Percentiles rank a stretch among this genome's conserved stretches.
phyloP scores from a whole-genome alignment of 441 rosid genomes.

The Syzygium malaccense region DNA sequence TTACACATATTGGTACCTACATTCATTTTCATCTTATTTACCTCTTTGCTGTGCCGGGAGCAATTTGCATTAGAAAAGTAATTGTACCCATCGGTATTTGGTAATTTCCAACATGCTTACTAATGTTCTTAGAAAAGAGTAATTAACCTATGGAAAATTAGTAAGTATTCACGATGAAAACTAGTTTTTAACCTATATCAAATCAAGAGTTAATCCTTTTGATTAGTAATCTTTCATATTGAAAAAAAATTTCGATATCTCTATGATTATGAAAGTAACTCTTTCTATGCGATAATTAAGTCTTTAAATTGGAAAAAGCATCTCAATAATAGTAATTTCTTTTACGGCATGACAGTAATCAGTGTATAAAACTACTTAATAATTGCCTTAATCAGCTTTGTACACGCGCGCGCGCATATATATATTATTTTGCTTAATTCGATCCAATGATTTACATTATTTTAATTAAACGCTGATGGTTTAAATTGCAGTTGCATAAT shows the following conservation, averaged over 20 bases:
- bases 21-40: neutral
- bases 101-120: neutral
- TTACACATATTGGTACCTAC: neutral
- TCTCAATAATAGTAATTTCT: neutral
- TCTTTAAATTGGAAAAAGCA: neutral
- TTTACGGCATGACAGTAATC: neutral
- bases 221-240: neutral
- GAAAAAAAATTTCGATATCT: neutral
- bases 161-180: neutral
- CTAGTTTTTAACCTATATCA: neutral
- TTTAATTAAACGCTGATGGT: neutral
- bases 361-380: neutral
- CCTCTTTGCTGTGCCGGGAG: neutral
- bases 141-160: neutral
- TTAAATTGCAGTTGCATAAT: neutral
- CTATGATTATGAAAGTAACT: neutral
- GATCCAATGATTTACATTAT: neutral
- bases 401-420: neutral
- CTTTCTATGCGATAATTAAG: neutral
- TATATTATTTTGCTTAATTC: neutral
- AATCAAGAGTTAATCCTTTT: neutral
- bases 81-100: rapidly evolving
- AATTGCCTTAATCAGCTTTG: neutral
- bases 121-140: neutral
- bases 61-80: neutral